Evolutionary conservation across 768 basidiomycete genomes (phyloP), one percentile per base, ranked within the genome.

Genomic region (Nevesoporus exiguus): DNA sequence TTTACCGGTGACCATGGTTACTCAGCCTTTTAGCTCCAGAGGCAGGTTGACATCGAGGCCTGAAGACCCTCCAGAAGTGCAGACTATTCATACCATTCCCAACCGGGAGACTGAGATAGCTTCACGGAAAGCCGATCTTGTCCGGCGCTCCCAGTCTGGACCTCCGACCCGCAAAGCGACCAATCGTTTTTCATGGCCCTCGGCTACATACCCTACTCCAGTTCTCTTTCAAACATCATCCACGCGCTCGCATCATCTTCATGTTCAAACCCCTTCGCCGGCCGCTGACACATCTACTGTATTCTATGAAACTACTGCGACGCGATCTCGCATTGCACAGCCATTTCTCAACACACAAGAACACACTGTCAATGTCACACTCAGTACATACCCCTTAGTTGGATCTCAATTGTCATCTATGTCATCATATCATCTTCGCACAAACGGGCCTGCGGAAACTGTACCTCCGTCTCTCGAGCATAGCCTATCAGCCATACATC

Each of bases 231-330:
- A 82, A 46, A 75, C 82, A 14, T 59, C 67, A 27, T 57, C 67
- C 33, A 51, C 45, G 4, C 67, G 51, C 60, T 54, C 76, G 75
- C 56, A 71, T 74, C 54, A 55, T 41, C 57, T 57, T 47, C 65
- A 61, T 50, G 59, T 61, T 46, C 70, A 64, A 71, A 60, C 49
- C 47, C 68, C 64, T 68, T 51, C 68, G 66, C 65, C 52, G 39
- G 21, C 47, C 29, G 61, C 73, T 54, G 79, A 79, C 65, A 63
- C 77, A 61, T 73, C 78, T 59, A 84, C 80, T 80, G 82, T 86
- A 79, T 86, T 75, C 73, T 86, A 85, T 67, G 81, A 86, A 73
- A 85, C 84, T 27, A 75, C 69, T 29, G 67, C 69, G 59, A 63
- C 77, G 51, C 73, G 62, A 52, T 63, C 65, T 48, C 69, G 57